These are phyloP conservation scores for Pontederia crassipes DNA, from an alignment of 176 grass and related monocot species.

Conservation along the genomic window DNA sequence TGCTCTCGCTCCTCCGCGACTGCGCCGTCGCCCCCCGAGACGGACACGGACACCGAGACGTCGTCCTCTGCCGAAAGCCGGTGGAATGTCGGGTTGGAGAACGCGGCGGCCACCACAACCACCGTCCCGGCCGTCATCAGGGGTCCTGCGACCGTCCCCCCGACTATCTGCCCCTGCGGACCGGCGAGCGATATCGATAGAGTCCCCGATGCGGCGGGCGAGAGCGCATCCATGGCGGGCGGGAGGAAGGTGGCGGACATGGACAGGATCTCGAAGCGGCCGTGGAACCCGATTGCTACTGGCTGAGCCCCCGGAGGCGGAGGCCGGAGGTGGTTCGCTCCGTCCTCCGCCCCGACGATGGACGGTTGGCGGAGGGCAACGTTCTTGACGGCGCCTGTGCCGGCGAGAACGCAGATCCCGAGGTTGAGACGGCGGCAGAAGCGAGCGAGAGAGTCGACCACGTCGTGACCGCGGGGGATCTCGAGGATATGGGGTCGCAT, in stretches of 20 bases:
- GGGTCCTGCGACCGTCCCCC: slow-evolving; percentile 56
- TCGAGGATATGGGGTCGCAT: slow-evolving; percentile 91
- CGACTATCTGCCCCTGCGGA: slow-evolving; percentile 82
- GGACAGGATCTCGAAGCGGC: slow-evolving; percentile 75
- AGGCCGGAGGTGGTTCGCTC: neutral
- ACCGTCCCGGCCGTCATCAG: slow-evolving; percentile 61
- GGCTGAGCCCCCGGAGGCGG: neutral
- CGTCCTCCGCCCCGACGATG: neutral
- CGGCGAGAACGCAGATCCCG: slow-evolving; percentile 1
- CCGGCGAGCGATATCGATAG: slow-evolving; percentile 84
- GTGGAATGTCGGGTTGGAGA: slow-evolving; percentile 85
- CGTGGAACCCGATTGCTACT: slow-evolving; percentile 51
- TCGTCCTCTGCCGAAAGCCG: slow-evolving; percentile 69
- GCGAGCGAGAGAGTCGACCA: slow-evolving; percentile 45
- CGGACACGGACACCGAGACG: slow-evolving; percentile 36
- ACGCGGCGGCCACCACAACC: slow-evolving; percentile 59
- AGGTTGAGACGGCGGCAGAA: slow-evolving; percentile 26
- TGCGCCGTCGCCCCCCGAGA: slow-evolving; percentile 32
- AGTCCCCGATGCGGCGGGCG: slow-evolving; percentile 20
- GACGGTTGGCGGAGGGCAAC: slow-evolving; percentile 3
- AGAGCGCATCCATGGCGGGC: slow-evolving; percentile 36
- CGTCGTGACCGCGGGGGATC: slow-evolving; percentile 69
- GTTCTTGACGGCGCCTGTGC: slow-evolving; percentile 1
- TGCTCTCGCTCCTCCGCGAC: slow-evolving; percentile 12
- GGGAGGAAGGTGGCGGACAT: slow-evolving; percentile 76